phyloP scores from a whole-genome alignment of 345 rosid genomes.

The Corymbia maculata region DNA sequence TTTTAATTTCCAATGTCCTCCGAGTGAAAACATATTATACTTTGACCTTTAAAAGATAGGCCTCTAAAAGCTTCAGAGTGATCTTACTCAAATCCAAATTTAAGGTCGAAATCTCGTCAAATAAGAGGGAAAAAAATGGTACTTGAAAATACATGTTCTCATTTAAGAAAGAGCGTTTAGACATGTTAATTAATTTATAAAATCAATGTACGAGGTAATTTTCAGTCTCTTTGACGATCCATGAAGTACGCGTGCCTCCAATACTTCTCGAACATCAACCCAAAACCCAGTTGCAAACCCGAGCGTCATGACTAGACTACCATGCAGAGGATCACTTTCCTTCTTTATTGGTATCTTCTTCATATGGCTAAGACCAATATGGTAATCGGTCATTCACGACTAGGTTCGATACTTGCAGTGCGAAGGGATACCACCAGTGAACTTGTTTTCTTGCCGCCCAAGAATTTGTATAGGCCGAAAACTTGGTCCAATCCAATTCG shows the following conservation, averaged over 20 bases:
- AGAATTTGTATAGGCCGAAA: not conserved
- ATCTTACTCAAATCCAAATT: not conserved
- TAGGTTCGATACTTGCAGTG: not conserved
- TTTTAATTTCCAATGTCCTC: not conserved
- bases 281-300: not conserved
- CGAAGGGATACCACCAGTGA: not conserved
- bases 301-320: not conserved
- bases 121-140: not conserved
- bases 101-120: fast-evolving
- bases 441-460: not conserved
- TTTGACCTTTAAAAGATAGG: not conserved
- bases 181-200: not conserved
- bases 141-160: not conserved
- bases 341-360: not conserved
- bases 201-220: not conserved
- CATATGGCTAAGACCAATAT: not conserved
- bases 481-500: not conserved
- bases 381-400: not conserved
- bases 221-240: not conserved
- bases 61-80: not conserved
- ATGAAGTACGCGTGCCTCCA: not conserved
- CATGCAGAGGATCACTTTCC: not conserved
- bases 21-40: not conserved
- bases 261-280: not conserved
- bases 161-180: not conserved